phyloP scores from a whole-genome alignment of 331 rosid species.

The Malus hybrid region DNA sequence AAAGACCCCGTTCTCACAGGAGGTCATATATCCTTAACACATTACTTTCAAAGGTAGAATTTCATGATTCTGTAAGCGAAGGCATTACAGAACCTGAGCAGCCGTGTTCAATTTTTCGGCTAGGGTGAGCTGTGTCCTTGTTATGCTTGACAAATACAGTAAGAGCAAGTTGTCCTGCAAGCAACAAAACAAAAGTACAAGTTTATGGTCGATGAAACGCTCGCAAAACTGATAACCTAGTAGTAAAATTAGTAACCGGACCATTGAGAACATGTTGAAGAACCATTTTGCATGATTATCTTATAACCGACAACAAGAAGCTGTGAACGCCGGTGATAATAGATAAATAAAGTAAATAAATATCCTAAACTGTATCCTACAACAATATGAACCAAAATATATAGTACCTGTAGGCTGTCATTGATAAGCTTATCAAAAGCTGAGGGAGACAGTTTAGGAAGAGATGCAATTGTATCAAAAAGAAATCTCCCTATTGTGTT shows the following conservation, averaged over 20 bases:
- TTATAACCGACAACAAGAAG: not conserved
- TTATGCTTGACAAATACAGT: conserved; percentile 85
- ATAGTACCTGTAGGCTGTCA: conserved; percentile 68
- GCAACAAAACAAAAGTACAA: not conserved
- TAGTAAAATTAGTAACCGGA: no score
- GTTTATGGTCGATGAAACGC: not conserved
- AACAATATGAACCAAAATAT: not conserved
- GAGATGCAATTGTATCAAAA: conserved; percentile 65
- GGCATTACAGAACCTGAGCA: conserved; percentile 59
- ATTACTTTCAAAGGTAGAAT: not conserved
- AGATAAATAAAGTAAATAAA: not conserved
- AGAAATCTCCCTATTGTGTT: conserved; percentile 69
- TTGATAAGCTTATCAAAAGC: conserved; percentile 80
- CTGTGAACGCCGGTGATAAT: no score
- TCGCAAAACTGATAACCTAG: no score
- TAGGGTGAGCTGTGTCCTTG: conserved; percentile 83
- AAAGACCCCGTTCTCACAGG: conserved; percentile 13
- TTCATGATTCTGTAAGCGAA: not conserved
- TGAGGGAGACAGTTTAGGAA: conserved; percentile 62
- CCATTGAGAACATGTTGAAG: not conserved
- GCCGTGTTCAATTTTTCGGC: conserved; percentile 98
- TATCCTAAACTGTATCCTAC: not conserved
- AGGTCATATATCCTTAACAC: conserved; percentile 12
- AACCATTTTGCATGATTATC: not conserved
- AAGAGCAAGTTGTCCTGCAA: conserved; percentile 80